Evolutionary conservation across 2,329 filamentous ascomycete species (phyloP).

Genomic region (Alternaria brassicicola): DNA sequence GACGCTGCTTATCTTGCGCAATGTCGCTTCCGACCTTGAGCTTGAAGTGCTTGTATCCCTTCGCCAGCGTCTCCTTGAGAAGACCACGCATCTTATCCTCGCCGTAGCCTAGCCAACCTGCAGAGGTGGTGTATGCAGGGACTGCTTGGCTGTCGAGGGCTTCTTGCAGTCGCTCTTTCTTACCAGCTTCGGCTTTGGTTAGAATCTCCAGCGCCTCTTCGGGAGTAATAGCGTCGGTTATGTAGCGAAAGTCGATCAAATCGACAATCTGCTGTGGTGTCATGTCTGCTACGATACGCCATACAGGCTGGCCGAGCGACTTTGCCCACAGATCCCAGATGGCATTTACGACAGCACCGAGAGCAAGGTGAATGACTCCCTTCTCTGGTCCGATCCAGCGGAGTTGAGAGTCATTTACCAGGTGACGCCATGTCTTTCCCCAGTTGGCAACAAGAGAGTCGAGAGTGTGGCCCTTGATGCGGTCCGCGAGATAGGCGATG

Average conservation of each 20-base stretch:
- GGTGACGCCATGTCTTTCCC: slow-evolving; percentile 87
- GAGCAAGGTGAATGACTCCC: slow-evolving; percentile 89
- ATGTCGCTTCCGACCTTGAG: slow-evolving; percentile 82
- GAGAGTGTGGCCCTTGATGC: slow-evolving; percentile 76
- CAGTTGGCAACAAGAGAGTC: slow-evolving; percentile 78
- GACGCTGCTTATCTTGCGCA: slow-evolving; percentile 71
- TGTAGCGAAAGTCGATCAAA: slow-evolving; percentile 94
- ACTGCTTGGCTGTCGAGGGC: slow-evolving; percentile 77
- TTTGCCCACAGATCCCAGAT: slow-evolving; percentile 98
- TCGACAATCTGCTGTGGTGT: slow-evolving; percentile 82
- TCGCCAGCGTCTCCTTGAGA: slow-evolving; percentile 73
- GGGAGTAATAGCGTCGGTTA: slow-evolving; percentile 88
- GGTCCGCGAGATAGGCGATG: slow-evolving; percentile 77
- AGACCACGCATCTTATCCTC: slow-evolving; percentile 84
- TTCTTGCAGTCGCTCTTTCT: slow-evolving; percentile 73
- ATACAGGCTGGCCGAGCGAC: slow-evolving; percentile 82
- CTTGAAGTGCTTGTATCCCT: slow-evolving; percentile 88
- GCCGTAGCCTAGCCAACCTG: slow-evolving; percentile 89
- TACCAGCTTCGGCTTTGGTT: slow-evolving; percentile 68
- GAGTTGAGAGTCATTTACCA: slow-evolving; percentile 89
- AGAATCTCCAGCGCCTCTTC: slow-evolving; percentile 79
- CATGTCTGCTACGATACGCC: slow-evolving; percentile 90
- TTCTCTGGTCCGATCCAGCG: slow-evolving; percentile 96
- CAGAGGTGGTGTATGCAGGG: slow-evolving; percentile 87
- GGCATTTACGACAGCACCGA: slow-evolving; percentile 87